phyloP scores from a whole-genome alignment of 805 yeast genomes.

The Candida vaughaniae region DNA sequence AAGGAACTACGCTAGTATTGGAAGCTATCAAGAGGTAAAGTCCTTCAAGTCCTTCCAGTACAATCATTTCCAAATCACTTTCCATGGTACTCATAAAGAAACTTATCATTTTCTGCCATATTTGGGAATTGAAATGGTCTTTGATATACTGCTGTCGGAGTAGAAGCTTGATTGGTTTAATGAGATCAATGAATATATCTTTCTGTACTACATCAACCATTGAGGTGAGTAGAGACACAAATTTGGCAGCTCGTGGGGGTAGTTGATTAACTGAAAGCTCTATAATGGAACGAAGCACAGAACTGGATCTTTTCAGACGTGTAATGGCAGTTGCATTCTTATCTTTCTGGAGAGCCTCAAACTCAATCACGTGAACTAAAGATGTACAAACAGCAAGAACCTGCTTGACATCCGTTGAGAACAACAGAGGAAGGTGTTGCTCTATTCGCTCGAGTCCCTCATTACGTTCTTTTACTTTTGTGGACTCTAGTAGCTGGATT shows the following conservation, averaged over 20 bases:
- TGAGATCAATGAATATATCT: constrained; percentile 19
- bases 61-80: background rate
- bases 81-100: constrained; percentile 18
- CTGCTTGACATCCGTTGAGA: constrained; percentile 5
- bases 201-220: constrained; percentile 2
- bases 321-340: constrained; percentile 1
- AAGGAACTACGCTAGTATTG: background rate
- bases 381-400: constrained; percentile 4
- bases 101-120: constrained; percentile 25
- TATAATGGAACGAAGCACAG: constrained; percentile 1
- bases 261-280: constrained; percentile 1
- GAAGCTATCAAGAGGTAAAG: constrained; percentile 6
- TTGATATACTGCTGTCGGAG: constrained; percentile 24
- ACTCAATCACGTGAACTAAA: constrained; percentile 4
- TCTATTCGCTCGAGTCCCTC: constrained; percentile 42
- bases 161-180: constrained; percentile 19
- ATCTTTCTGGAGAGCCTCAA: constrained; percentile 2
- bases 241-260: constrained; percentile 8
- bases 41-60: constrained; percentile 5
- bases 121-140: constrained; percentile 29
- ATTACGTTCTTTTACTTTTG: constrained; percentile 54
- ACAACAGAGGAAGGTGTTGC: background rate
- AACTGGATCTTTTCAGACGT: constrained; percentile 3
- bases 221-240: background rate
- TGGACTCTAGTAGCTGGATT: constrained; percentile 39